Evolutionary conservation across 441 rosid genomes (phyloP).

Genomic region (Gossypium laxum): DNA sequence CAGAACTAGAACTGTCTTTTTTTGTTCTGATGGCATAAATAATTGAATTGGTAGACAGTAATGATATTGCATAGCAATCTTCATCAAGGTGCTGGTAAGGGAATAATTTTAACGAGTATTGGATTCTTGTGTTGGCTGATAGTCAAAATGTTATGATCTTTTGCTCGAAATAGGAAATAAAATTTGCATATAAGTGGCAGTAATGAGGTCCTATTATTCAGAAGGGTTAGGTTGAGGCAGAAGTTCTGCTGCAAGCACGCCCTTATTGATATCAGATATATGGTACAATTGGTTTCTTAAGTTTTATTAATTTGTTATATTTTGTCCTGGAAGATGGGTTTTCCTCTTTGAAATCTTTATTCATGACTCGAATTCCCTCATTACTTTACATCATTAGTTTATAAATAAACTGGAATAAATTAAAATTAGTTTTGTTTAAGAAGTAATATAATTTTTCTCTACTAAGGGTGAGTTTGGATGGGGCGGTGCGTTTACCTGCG

Average conservation of each 20-base stretch:
- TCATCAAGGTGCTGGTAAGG: background rate
- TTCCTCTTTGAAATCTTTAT: background rate
- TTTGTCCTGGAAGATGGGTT: background rate
- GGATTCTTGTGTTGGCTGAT: conserved; percentile 1
- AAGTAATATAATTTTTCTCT: background rate
- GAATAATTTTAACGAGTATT: background rate
- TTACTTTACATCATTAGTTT: background rate
- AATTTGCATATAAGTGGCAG: background rate
- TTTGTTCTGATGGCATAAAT: conserved; percentile 4
- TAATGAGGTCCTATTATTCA: background rate
- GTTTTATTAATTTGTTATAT: background rate
- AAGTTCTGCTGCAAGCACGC: background rate
- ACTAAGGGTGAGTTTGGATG: background rate
- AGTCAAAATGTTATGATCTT: background rate
- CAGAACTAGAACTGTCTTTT: background rate
- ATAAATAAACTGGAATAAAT: background rate
- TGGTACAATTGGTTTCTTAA: background rate
- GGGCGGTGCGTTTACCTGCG: too few relatives aligned
- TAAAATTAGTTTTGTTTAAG: background rate
- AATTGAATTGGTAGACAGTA: background rate
- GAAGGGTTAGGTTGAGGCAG: background rate
- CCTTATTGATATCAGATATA: background rate
- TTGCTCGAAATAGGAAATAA: background rate
- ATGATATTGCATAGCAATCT: background rate
- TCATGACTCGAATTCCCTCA: background rate